Percentiles rank a stretch among this genome's conserved stretches.
Conservation (phyloP, 257 asterid genomes). For the Pogostemon cablin region DNA sequence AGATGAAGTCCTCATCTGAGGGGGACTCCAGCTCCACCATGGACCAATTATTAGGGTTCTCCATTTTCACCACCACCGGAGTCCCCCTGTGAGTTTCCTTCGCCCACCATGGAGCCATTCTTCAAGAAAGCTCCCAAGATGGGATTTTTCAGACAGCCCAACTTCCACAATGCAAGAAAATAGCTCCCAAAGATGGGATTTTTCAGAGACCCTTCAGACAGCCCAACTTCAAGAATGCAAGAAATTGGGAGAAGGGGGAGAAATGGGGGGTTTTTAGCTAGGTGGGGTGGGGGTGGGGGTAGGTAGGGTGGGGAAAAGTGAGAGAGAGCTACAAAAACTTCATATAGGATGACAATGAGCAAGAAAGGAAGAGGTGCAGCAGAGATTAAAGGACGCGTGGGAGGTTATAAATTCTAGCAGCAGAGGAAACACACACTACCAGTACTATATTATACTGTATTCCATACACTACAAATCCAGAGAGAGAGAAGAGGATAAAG, state of each 20-base stretch:
- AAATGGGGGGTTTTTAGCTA: background rate
- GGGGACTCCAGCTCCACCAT: constrained; percentile 85
- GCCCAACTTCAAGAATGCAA: constrained; percentile 13
- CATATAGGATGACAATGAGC: constrained; percentile 38
- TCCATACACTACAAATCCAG: background rate
- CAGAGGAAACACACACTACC: background rate
- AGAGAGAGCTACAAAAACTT: constrained; percentile 38
- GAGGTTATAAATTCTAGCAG: constrained; percentile 27
- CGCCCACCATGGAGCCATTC: constrained; percentile 91
- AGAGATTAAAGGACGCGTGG: constrained; percentile 40
- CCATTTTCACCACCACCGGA: constrained; percentile 89
- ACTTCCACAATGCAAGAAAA: background rate
- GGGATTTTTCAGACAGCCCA: background rate
- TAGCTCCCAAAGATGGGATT: background rate
- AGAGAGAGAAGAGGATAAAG: constrained; percentile 3
- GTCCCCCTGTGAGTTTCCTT: constrained; percentile 73
- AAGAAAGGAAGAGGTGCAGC: constrained; percentile 23
- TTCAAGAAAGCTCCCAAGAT: background rate
- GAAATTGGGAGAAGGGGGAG: constrained; percentile 3
- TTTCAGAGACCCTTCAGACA: constrained; percentile 13
- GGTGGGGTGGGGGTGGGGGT: too few relatives aligned
- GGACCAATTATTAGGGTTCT: constrained; percentile 90
- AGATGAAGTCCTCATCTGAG: constrained; percentile 62
- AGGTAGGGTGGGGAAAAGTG: background rate
- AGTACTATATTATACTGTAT: background rate